These are phyloP conservation scores for Colletotrichum liriopes DNA, from an alignment of 2,329 filamentous ascomycete species.

Conservation along the genomic window DNA sequence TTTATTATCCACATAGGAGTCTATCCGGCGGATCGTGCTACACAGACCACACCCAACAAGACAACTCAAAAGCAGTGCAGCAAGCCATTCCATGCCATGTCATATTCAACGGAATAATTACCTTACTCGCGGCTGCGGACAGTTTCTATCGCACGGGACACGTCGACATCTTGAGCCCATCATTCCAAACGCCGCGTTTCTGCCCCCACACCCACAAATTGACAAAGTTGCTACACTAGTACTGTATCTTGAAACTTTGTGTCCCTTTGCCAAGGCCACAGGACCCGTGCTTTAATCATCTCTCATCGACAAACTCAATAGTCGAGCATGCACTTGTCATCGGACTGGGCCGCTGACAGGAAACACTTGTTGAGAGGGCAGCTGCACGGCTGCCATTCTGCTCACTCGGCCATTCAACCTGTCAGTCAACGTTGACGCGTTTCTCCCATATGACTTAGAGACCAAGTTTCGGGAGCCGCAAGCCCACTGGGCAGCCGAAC, in stretches of 20 bases:
- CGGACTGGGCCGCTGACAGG: neutral
- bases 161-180: neutral
- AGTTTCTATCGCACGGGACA: neutral
- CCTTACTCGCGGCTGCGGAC: slow-evolving; percentile 5
- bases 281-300: neutral
- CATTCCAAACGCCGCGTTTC: neutral
- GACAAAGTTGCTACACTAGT: neutral
- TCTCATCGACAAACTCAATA: neutral
- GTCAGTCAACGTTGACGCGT: neutral
- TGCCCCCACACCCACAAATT: neutral
- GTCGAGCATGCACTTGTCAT: neutral
- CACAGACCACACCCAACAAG: neutral
- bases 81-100: neutral
- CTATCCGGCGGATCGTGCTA: neutral
- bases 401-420: neutral
- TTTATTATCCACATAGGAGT: neutral
- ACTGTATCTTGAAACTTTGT: neutral
- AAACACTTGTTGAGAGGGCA: neutral
- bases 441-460: neutral
- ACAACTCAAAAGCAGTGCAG: neutral
- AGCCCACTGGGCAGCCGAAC: neutral
- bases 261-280: neutral
- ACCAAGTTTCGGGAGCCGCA: neutral
- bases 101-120: neutral
- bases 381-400: neutral